Evolutionary conservation across 306 rosid genomes (phyloP), one percentile per base, ranked within the genome.

Genomic region (Alnus glutinosa): DNA sequence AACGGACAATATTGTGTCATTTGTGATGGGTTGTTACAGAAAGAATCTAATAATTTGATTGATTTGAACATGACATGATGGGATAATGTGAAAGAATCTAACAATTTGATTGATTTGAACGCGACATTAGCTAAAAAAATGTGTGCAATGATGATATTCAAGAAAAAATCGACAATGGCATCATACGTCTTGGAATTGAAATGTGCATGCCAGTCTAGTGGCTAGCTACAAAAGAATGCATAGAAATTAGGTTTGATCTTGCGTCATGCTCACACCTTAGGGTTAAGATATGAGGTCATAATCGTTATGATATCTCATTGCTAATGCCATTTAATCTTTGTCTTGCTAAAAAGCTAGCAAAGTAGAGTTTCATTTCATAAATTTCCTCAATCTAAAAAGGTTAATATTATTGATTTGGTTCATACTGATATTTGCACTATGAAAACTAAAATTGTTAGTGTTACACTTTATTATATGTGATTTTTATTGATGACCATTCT

Each of bases 81-180:
- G 19, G 67, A 47, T 64, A 34, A 44, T 6, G 36, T 36, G 62
- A 18, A 36, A 52, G 48, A 73, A 30, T 79, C 63, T 44, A 51
- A 34, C 77, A 58, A 82, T 52, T 78, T 55, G 74, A 62, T 54
- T 78, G 34, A 81, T 66, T 49, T 55, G 28, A 77, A 47, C 2
- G 2, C 39, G 2, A 12, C 47, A 30, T 62, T 36, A 0, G 48
- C 11, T 2, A 4, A 75, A 75, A 47, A 49, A 86, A 70, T 82
- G 87, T 74, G 28, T 9, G 15, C 37, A 76, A 89, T 86, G 71
- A 89, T 86, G 59, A 71, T 63, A 78, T 79, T 15, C 52, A 52
- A 78, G 81, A 68, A 77, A 70, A 75, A 55, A 46, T 28, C 59
- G 37, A 44, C 48, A 71, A 55, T 46, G 11, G 50, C 44, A 84